phyloP scores from a whole-genome alignment of 2,329 filamentous ascomycete species.

The Scedosporium apiospermum region DNA sequence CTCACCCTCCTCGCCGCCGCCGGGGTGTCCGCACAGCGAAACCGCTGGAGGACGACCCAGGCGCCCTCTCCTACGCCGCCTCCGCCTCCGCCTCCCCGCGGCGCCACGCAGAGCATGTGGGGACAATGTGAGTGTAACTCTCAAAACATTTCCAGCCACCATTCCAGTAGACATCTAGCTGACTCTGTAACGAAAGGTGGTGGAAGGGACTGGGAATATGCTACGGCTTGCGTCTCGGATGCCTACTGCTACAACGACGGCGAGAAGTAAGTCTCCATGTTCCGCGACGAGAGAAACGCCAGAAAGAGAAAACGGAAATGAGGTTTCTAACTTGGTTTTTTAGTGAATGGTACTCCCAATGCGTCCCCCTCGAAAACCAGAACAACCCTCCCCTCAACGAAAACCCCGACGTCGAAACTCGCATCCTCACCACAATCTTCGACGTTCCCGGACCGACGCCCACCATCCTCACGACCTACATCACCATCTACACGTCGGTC shows the following conservation, averaged over 20 bases:
- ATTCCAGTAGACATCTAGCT: background rate
- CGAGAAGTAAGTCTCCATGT: conserved; percentile 2
- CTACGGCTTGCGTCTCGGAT: conserved; percentile 1
- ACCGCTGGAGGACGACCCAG: background rate
- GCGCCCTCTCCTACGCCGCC: background rate
- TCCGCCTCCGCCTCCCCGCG: background rate
- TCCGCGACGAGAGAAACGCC: background rate
- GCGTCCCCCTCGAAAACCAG: conserved; percentile 1
- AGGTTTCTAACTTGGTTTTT: background rate
- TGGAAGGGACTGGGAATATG: conserved; percentile 5
- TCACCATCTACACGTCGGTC: conserved; percentile 4
- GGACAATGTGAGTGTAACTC: conserved; percentile 5
- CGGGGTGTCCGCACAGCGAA: conserved; percentile 4
- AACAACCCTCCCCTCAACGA: background rate
- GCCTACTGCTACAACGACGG: conserved; percentile 8
- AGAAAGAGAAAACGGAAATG: too few species aligned
- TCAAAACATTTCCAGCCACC: background rate
- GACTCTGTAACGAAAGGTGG: background rate
- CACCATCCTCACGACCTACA: conserved; percentile 6
- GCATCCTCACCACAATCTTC: conserved; percentile 7
- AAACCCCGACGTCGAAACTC: conserved; percentile 1
- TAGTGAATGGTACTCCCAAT: conserved; percentile 7
- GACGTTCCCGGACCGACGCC: conserved; percentile 8
- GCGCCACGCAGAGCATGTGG: conserved; percentile 6
- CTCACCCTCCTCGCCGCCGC: background rate